Evolutionary conservation across 345 rosid species (phyloP), one percentile per base, ranked within the genome.

Genomic region (Arabis hirsuta): DNA sequence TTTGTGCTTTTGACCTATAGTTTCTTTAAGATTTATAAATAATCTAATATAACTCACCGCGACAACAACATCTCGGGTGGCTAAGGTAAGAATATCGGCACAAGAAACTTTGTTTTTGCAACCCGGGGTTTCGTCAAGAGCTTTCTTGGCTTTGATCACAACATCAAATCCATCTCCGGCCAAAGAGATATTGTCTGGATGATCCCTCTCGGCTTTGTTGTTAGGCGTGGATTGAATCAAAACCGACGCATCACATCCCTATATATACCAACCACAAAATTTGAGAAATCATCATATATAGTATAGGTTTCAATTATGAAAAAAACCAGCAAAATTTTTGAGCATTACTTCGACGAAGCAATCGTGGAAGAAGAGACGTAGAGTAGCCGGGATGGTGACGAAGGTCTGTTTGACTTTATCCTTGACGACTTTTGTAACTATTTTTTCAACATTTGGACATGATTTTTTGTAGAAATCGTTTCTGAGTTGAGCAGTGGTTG

Each of bases 121-220:
- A 5, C 82, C 7, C 5, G 88, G 69, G 36, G 74, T 48, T 0
- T 76, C 82, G 26, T 88, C 85, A 20, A 91, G 73, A 2, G 92
- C 97, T 26, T 78, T 78, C 78, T 91, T 91, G 47, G 97, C 97
- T 78, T 84, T 84, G 73, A 84, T 79, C 73, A 90, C 97, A 8
- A 90, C 88, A 80, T 90, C 97, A 53, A 90, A 90, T 59, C 97
- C 97, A 13, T 91, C 97, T 60, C 97, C 97, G 10, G 97, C 95
- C 55, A 91, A 73, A 3, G 97, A 91, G 31, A 84, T 2, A 61
- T 91, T 91, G 64, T 91, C 96, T 3, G 92, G 91, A 72, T 91
- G 87, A 73, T 91, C 95, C 73, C 84, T 91, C 84, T 91, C 97
- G 0, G 97, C 97, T 65, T 32, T 80, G 83, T 88, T 88, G 71